Percentiles rank a stretch among this genome's conserved stretches.
These are phyloP conservation scores for Phytophthora tubulina DNA, from an alignment of 352 stramenopile species.

Conservation along the genomic window DNA sequence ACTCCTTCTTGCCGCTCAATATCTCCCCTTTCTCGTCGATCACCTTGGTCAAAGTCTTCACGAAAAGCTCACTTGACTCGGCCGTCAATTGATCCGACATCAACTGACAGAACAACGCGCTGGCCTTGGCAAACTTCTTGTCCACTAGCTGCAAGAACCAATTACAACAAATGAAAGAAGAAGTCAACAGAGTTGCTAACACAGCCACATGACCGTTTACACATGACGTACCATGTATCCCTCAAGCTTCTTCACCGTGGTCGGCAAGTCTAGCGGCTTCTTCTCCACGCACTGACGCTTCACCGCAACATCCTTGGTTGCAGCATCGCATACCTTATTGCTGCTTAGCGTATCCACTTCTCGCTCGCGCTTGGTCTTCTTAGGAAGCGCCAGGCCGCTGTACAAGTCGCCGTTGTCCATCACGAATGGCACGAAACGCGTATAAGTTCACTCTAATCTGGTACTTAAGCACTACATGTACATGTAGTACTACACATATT, in stretches of 20 bases:
- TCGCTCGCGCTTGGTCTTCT: constrained; percentile 54
- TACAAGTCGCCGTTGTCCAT: constrained; percentile 60
- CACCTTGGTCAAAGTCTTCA: constrained; percentile 55
- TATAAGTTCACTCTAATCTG: no score
- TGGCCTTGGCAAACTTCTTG: constrained; percentile 84
- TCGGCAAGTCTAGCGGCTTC: constrained; percentile 46
- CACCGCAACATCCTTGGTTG: background rate
- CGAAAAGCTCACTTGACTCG: constrained; percentile 54
- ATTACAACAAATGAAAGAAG: background rate
- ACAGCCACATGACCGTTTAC: background rate
- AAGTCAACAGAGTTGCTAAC: background rate
- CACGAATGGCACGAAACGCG: background rate
- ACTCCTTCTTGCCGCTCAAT: constrained; percentile 67
- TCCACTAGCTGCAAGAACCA: constrained; percentile 53
- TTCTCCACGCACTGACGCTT: constrained; percentile 48
- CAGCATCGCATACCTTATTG: background rate
- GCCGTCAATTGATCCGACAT: constrained; percentile 52
- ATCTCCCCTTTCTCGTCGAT: constrained; percentile 48
- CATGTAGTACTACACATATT: no score
- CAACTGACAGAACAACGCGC: constrained; percentile 61
- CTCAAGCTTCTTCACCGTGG: constrained; percentile 65
- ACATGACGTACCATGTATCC: constrained; percentile 65
- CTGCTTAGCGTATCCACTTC: constrained; percentile 21
- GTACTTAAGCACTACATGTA: no score
- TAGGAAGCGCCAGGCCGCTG: constrained; percentile 56